Base-by-base conservation (phyloP, 2,329 filamentous ascomycete genomes). In the Epichloe hybrida region DNA sequence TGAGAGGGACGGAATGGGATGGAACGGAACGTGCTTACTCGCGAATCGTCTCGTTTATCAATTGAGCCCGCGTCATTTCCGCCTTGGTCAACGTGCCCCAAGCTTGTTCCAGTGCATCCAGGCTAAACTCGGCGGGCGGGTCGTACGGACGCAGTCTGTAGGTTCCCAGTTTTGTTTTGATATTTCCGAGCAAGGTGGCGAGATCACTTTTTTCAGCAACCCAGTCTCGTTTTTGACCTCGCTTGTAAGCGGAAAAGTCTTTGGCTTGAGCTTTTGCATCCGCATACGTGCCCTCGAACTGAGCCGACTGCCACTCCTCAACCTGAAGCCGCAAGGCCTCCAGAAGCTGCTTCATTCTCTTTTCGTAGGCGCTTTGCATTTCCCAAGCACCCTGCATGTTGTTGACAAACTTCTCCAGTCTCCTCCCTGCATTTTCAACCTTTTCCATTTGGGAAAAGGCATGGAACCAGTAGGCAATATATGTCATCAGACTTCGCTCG, bases 401-500 rank as follows among this genome's bases (percentile, higher is more conserved):
- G 64, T 88, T 88, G 59, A 98, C 87, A 62, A 98, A 98, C 69
- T 98, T 98, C 72, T 98, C 93, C 5, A 98, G 93, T 58, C 93
- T 81, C 54, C 93, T 81, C 5, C 93, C 93, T 4, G 93, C 93
- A 64, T 98, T 98, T 69, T 98, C 93, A 8, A 98, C 93, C 65
- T 91, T 86, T 71, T 98, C 93, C 83, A 98, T 94, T 63, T 97
- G 91, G 34, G 91, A 97, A 66, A 98, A 98, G 59, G 93, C 93
- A 65, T 98, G 93, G 77, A 98, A 98, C 93, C 93, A 98, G 73
- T 98, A 98, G 56, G 93, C 93, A 61, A 98, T 98, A 68, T 98
- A 98, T 1, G 93, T 98, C 93, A 98, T 98, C 64, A 98, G 76
- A 66, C 87, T 94, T 60, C 88, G 84, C 69, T 98, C 93, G 65